These are phyloP conservation scores for Blastobotrys proliferans DNA, from an alignment of 1,139 yeast species.

Conservation along the genomic window DNA sequence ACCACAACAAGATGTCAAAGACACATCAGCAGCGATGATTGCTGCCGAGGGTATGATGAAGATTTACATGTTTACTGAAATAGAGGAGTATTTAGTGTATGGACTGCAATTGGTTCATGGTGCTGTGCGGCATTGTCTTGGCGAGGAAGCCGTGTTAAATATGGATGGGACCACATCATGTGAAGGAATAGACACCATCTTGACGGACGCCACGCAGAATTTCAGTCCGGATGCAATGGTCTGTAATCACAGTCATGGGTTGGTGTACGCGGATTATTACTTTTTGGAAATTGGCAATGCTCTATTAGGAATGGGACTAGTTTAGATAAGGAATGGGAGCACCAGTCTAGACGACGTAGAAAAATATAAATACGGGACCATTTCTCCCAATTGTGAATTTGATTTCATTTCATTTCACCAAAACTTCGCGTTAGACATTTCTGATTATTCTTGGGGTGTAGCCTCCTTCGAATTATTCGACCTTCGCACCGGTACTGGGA, in stretches of 20 bases:
- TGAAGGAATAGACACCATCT: slow-evolving; percentile 12
- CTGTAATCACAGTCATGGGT: slow-evolving; percentile 12
- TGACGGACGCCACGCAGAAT: slow-evolving; percentile 14
- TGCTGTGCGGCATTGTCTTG: neutral
- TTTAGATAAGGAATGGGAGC: too few species aligned
- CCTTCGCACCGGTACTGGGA: too few species aligned
- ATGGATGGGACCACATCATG: slow-evolving; percentile 12
- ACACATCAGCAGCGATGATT: slow-evolving; percentile 33
- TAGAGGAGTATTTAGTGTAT: slow-evolving; percentile 7
- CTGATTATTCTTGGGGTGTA: too few species aligned
- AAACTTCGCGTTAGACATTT: too few species aligned
- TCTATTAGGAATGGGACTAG: slow-evolving; percentile 13
- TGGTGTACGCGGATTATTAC: slow-evolving; percentile 20
- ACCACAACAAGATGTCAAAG: slow-evolving; percentile 27
- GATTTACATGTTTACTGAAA: slow-evolving; percentile 11
- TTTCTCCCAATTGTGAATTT: too few species aligned
- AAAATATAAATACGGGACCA: too few species aligned
- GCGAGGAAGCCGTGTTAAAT: slow-evolving; percentile 8
- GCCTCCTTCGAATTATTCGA: too few species aligned
- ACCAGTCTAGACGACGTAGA: too few species aligned
- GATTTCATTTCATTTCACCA: too few species aligned
- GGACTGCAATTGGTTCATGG: neutral
- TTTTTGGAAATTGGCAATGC: slow-evolving; percentile 19
- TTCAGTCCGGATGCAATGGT: slow-evolving; percentile 10
- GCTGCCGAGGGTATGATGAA: slow-evolving; percentile 28